These are phyloP conservation scores for Fusarium robinianum DNA, from an alignment of 2,329 filamentous ascomycete genomes.

Conservation along the genomic window DNA sequence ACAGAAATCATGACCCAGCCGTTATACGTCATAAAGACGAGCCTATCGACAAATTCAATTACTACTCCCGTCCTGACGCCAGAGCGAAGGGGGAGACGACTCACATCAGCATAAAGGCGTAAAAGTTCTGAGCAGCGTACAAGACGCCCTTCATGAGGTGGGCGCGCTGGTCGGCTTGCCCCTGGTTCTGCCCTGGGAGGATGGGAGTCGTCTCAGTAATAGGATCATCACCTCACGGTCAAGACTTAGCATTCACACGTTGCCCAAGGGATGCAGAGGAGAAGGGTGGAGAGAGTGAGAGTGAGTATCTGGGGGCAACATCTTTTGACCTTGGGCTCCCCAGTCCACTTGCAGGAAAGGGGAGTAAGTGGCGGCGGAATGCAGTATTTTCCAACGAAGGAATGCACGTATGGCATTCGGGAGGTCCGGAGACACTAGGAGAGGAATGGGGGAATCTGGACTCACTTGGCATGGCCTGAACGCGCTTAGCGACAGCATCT, in stretches of 20 bases:
- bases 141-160: slow-evolving; percentile 80
- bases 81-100: slow-evolving; percentile 39
- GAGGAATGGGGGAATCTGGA: slow-evolving; percentile 21
- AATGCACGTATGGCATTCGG: slow-evolving; percentile 8
- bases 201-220: slow-evolving; percentile 67
- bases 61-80: not conserved
- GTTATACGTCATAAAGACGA: slow-evolving; percentile 99
- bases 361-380: slow-evolving; percentile 7
- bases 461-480: slow-evolving; percentile 60
- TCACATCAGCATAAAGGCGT: slow-evolving; percentile 99
- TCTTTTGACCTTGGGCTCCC: slow-evolving; percentile 21
- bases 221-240: slow-evolving; percentile 43
- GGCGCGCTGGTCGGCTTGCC: slow-evolving; percentile 65
- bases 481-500: slow-evolving; percentile 51
- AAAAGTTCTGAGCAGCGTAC: slow-evolving; percentile 95
- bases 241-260: slow-evolving; percentile 41
- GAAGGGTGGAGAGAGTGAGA: slow-evolving; percentile 14
- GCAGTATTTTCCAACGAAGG: no score
- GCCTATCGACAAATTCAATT: slow-evolving; percentile 57
- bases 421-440: not conserved
- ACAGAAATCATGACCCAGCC: slow-evolving; percentile 96
- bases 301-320: slow-evolving; percentile 12
- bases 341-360: slow-evolving; percentile 11
- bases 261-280: no score
- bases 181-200: slow-evolving; percentile 73